These are phyloP conservation scores for Zea mays DNA, from an alignment of 176 grass and related monocot species.

Conservation along the genomic window DNA sequence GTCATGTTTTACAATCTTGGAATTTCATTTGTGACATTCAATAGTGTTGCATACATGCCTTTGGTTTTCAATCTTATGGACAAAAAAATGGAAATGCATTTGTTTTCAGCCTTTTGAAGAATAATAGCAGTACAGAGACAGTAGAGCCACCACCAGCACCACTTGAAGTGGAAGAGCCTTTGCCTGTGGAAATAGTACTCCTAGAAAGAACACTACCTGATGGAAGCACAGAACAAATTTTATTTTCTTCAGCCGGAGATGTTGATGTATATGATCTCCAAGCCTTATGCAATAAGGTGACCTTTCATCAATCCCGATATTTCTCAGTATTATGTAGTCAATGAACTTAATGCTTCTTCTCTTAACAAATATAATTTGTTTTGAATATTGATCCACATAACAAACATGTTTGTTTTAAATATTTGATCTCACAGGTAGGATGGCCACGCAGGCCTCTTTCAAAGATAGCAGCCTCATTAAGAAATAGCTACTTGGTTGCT, in stretches of 20 bases:
- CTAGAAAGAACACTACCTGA: slow-evolving; percentile 70
- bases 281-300: slow-evolving; percentile 85
- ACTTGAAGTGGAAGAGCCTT: slow-evolving; percentile 76
- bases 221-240: slow-evolving; percentile 78
- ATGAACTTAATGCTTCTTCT: neutral
- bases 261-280: slow-evolving; percentile 89
- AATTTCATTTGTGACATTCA: neutral
- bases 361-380: slow-evolving; percentile 2
- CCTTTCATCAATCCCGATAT: slow-evolving; percentile 23
- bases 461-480: slow-evolving; percentile 86
- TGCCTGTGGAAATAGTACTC: slow-evolving; percentile 69
- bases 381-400: neutral
- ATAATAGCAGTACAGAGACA: slow-evolving; percentile 65
- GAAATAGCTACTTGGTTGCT: slow-evolving; percentile 93
- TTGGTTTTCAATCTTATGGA: slow-evolving; percentile 2
- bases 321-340: slow-evolving; percentile 23
- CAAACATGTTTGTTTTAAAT: slow-evolving; percentile 32
- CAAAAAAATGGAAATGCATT: slow-evolving; percentile 6
- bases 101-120: slow-evolving; percentile 69
- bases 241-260: slow-evolving; percentile 88
- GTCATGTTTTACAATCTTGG: neutral
- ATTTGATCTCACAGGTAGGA: slow-evolving; percentile 67
- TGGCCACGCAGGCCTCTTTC: slow-evolving; percentile 94
- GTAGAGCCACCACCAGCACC: slow-evolving; percentile 58
- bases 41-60: slow-evolving; percentile 19